Evolutionary conservation across 345 rosid species (phyloP), one percentile per base, ranked within the genome.

Genomic region (Garcia nutans): DNA sequence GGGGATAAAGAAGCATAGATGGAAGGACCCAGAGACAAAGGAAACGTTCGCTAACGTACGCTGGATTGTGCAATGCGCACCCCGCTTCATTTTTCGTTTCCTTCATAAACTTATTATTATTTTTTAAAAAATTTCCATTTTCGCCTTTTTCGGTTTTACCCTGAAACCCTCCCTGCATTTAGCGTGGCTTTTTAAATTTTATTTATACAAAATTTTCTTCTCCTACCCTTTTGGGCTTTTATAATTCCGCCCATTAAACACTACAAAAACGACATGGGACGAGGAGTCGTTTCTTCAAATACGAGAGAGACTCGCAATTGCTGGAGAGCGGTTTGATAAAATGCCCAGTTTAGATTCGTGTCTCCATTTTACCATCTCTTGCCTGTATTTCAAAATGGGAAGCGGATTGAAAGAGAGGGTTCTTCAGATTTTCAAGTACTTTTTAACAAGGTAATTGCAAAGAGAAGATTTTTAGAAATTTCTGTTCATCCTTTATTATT

Each of bases 391-490:
- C 70, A 73, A 78, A 58, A 80, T 82, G 79, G 75, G 42, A 71
- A 54, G 55, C n/a, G 82, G 82, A 78, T n/a, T 61, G 78, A 81
- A 84, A 59, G 58, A 78, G 72, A 83, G 63, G 71, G 47, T 74
- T 54, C 77, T n/a, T 20, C 79, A 79, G 45, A 82, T 84, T 68
- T 83, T 85, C 50, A 87, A 83, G 82, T 84, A 86, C 10, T 88
- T 92, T 77, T 74, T 86, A 82, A 79, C 88, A 0, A 77, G 86
- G 93, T 92, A 87, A 73, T 19, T 37, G 4, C 10, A 6, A 12
- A 10, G 12, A 0, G 55, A 47, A 67, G 2, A 23, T 37, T 22
- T 8, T 1, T 42, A 31, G 42, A 37, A 37, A 20, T 71, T n/a
- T 50, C 31, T 20, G 44, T 52, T 44, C 45, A 17, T 74, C 0